Base-by-base conservation (phyloP, 2,329 filamentous ascomycete genomes). In the Alternaria sp. region DNA sequence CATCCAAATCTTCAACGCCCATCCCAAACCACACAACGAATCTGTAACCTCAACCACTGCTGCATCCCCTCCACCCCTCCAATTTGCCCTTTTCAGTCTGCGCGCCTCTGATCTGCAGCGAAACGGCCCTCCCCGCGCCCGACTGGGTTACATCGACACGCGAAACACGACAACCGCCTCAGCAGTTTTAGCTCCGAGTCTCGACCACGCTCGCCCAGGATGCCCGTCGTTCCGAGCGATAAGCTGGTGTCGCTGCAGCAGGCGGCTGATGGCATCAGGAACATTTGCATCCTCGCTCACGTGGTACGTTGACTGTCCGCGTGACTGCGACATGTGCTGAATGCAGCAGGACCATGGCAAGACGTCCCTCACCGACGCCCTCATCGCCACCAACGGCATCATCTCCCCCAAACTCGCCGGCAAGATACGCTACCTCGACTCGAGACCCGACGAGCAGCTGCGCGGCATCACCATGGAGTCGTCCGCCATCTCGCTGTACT, bases 401-500 rank as follows among this genome's bases (percentile, higher is more conserved):
- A 99, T 99, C 77, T 98, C 96, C 28, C 93, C 95, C 59, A 98
- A 98, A 79, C 86, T 98, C 76, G 96, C 96, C 60, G 96, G 96
- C 80, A 98, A 98, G 85, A 96, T 99, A 81, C 91, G 96, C 70
- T 99, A 98, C 77, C 89, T 99, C 62, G 96, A 99, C 82, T 98
- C 96, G 21, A 87, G 96, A 46, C 95, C 95, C 2, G 96, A 99
- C 81, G 96, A 99, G 80, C 96, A 99, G 82, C 87, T 92, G 15
- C 91, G 96, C 68, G 96, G 96, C 60, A 99, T 99, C 77, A 99
- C 96, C n/a, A 99, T 99, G 96, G 96, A 99, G 80, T 98, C 96
- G 0, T 98, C 95, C 6, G 96, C 96, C 66, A 99, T 99, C 68
- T 98, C 96, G 0, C 85, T 99, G 32, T 96, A 92, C 81, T 99